Evolutionary conservation across 2,329 filamentous ascomycete species (phyloP).

Genomic region (Diaporthe amygdali): DNA sequence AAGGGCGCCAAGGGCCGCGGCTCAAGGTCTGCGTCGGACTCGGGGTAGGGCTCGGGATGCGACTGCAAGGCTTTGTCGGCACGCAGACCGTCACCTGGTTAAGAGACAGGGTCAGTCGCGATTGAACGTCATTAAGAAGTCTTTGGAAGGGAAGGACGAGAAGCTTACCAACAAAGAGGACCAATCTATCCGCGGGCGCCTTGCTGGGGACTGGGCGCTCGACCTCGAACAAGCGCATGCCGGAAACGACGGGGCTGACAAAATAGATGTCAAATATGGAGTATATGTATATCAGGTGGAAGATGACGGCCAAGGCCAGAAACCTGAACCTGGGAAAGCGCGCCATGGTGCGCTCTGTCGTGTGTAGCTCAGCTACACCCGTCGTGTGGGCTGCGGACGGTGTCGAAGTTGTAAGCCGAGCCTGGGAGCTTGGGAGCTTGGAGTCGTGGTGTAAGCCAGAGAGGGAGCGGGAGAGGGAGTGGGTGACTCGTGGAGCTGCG

Average conservation of each 20-base stretch:
- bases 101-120: neutral
- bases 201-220: conserved; percentile 63
- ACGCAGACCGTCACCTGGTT: conserved; percentile 82
- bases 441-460: neutral
- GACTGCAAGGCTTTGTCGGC: conserved; percentile 98
- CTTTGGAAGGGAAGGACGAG: neutral
- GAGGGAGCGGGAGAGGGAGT: neutral
- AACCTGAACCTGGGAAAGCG: conserved; percentile 75
- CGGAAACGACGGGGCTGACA: conserved; percentile 93
- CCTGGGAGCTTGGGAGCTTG: neutral
- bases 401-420: neutral
- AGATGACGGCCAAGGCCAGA: conserved; percentile 84
- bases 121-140: neutral
- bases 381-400: neutral
- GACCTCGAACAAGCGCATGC: conserved; percentile 83
- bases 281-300: conserved; percentile 91
- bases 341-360: conserved; percentile 49
- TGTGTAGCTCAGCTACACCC: conserved; percentile 20
- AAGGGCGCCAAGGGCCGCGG: conserved; percentile 88
- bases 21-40: conserved; percentile 67
- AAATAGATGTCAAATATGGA: conserved; percentile 99
- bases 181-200: conserved; percentile 85
- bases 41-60: conserved; percentile 83
- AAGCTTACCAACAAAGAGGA: conserved; percentile 84
- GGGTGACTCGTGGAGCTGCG: conserved; percentile 6